Conservation (phyloP, 352 stramenopile genomes). For the Chrysophaeum taylorii region DNA sequence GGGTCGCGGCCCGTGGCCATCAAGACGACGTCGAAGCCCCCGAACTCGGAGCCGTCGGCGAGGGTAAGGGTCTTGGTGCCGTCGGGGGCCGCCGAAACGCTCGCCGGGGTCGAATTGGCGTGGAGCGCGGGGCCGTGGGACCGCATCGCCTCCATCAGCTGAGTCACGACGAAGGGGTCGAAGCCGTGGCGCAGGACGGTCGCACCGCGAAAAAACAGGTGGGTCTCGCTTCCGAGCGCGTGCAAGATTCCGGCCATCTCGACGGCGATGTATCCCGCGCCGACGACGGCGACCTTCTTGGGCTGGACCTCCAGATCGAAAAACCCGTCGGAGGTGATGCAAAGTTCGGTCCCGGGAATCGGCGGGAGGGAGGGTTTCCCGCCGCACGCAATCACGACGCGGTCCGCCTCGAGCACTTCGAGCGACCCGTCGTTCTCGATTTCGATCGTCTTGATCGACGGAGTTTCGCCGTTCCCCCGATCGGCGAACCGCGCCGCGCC, state of each 20-base stretch:
- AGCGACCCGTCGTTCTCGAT: conserved; percentile 29
- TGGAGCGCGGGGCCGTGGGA: conserved; percentile 43
- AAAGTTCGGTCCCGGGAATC: conserved; percentile 66
- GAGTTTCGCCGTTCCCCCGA: too few species aligned
- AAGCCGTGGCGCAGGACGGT: conserved; percentile 58
- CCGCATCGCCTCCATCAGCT: conserved; percentile 52
- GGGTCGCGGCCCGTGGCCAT: conserved; percentile 75
- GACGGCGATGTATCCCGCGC: conserved; percentile 95
- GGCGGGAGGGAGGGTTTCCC: conserved; percentile 66
- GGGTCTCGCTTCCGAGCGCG: conserved; percentile 70
- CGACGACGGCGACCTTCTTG: conserved; percentile 83
- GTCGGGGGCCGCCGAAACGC: conserved; percentile 68
- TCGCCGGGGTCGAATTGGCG: conserved; percentile 48
- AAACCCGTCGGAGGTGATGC: conserved; percentile 91
- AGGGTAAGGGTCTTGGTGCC: conserved; percentile 37
- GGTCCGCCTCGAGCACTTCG: conserved; percentile 60
- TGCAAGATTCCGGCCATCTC: conserved; percentile 92
- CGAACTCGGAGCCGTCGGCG: conserved; percentile 42
- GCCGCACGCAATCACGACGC: conserved; percentile 87
- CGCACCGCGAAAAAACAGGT: conserved; percentile 51
- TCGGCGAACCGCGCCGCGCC: too few species aligned
- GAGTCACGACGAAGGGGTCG: conserved; percentile 63
- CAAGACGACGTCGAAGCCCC: conserved; percentile 65
- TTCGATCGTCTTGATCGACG: neutral
- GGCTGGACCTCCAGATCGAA: conserved; percentile 85